A percentile compares a stretch with the other conserved stretches of the same genome.
phyloP scores from a whole-genome alignment of 2,329 filamentous ascomycete species.

The Aspergillus sp. region DNA sequence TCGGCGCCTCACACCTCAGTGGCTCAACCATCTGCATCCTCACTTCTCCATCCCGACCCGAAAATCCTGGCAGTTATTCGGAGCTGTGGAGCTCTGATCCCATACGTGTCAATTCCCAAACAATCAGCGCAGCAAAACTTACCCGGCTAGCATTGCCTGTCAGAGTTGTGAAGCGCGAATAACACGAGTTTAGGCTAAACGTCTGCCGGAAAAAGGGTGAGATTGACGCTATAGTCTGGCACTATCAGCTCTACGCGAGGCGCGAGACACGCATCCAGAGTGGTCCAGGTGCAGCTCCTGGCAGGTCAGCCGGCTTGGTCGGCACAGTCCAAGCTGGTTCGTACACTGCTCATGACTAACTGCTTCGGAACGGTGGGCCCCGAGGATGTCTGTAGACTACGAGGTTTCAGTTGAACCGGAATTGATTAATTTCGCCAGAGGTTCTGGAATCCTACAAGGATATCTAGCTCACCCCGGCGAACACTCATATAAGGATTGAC shows the following conservation, averaged over 20 bases:
- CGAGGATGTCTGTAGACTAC: background rate
- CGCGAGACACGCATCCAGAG: background rate
- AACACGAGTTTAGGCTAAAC: background rate
- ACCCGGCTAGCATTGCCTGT: background rate
- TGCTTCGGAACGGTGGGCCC: background rate
- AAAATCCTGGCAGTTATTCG: background rate
- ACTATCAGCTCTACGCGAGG: background rate
- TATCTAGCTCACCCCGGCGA: background rate
- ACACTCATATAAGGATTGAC: background rate
- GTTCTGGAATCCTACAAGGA: background rate
- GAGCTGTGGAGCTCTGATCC: background rate
- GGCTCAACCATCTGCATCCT: background rate
- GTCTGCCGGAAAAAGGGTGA: background rate
- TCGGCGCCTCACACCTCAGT: background rate
- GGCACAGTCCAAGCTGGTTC: background rate
- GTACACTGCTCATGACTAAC: background rate
- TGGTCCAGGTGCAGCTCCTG: background rate
- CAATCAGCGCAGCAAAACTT: background rate
- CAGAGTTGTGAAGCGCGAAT: background rate
- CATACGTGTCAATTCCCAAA: background rate
- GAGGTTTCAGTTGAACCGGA: background rate
- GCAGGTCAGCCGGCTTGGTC: background rate
- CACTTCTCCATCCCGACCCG: constrained; percentile 1
- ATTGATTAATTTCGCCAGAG: background rate
- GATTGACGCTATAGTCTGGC: background rate